Conservation (phyloP, 257 asterid species). For the Ophiorrhiza pumila region DNA sequence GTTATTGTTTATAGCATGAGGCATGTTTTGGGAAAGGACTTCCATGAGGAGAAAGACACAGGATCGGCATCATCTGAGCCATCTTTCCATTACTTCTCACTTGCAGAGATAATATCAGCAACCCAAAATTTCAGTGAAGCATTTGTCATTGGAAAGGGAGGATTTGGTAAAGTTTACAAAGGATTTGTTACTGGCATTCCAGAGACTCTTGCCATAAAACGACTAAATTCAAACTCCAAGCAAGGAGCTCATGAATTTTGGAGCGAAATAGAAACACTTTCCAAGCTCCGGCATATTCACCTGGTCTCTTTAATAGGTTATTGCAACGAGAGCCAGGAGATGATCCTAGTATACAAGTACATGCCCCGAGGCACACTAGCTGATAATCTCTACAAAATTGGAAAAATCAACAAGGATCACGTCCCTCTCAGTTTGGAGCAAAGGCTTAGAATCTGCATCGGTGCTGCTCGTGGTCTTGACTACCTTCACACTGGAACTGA, state of each 20-base stretch:
- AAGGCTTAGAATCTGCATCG: conserved; percentile 18
- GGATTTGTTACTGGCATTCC: neutral
- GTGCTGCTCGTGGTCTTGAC: conserved; percentile 11
- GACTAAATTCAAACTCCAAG: neutral
- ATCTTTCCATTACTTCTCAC: neutral
- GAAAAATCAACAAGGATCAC: neutral
- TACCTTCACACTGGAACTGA: conserved; percentile 15
- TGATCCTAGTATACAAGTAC: conserved; percentile 17
- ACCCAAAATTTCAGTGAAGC: conserved; percentile 6
- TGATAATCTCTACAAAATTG: conserved; percentile 7
- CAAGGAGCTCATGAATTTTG: conserved; percentile 6
- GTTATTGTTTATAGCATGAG: neutral
- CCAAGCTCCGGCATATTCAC: conserved; percentile 2
- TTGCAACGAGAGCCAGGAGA: conserved; percentile 7
- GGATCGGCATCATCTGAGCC: neutral
- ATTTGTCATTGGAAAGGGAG: conserved; percentile 12
- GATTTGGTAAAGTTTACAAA: conserved; percentile 12
- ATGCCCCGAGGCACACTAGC: conserved; percentile 12
- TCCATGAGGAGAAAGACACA: neutral
- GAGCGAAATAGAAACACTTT: conserved; percentile 9
- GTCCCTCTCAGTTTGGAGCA: conserved; percentile 16
- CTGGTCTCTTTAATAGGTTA: conserved; percentile 15
- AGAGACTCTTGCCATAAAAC: conserved; percentile 4
- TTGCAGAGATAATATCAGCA: conserved; percentile 9
- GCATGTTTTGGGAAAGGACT: neutral